Evolutionary conservation across 2,329 filamentous ascomycete species (phyloP).

Genomic region (Coniochaeta sp.): DNA sequence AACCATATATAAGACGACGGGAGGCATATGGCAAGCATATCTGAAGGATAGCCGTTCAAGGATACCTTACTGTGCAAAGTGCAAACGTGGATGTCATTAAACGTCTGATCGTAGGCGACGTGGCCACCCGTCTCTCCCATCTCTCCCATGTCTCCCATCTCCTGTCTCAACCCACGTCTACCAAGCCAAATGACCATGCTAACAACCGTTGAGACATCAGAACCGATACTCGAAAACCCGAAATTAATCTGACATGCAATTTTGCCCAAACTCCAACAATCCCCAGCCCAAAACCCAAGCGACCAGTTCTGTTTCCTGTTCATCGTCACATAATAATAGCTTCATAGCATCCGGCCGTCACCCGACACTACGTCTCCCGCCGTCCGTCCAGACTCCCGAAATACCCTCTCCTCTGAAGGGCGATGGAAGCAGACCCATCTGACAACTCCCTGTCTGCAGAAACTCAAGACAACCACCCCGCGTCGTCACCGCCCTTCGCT

Average conservation of each 20-base stretch:
- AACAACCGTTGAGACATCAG: background rate
- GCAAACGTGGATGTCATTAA: background rate
- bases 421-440: too few relatives aligned
- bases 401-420: background rate
- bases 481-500: background rate
- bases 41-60: too few relatives aligned
- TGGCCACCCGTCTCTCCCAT: background rate
- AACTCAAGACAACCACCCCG: constrained; percentile 4
- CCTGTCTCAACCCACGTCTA: too few relatives aligned
- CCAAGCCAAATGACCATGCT: background rate
- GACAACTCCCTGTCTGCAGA: background rate
- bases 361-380: background rate
- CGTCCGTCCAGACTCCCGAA: too few relatives aligned
- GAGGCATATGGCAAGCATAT: background rate
- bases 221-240: background rate
- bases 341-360: background rate
- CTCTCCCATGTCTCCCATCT: background rate
- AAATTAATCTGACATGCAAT: constrained; percentile 1
- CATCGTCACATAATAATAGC: background rate
- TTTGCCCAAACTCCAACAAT: constrained; percentile 1
- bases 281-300: background rate
- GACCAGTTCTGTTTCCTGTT: background rate
- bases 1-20: background rate
- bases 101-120: background rate
- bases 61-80: background rate